Conservation (phyloP, 768 basidiomycete species). For the Mycena haematopus region DNA sequence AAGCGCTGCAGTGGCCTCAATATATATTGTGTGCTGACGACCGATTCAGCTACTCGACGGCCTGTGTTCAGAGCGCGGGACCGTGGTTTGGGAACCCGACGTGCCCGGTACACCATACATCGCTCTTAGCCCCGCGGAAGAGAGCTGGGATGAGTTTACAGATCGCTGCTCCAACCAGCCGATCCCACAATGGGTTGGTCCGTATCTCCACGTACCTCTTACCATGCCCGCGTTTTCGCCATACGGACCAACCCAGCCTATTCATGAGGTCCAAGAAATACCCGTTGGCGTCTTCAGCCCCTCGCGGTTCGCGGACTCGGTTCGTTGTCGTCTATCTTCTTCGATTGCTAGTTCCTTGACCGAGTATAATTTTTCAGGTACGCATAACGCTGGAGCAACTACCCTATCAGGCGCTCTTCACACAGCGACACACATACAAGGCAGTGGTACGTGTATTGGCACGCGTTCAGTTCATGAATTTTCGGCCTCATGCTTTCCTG, state of each 20-base stretch:
- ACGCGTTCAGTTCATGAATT: constrained; percentile 12
- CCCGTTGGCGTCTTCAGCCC: constrained; percentile 38
- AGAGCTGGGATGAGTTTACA: constrained; percentile 42
- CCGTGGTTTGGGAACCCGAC: constrained; percentile 18
- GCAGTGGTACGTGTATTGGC: constrained; percentile 43
- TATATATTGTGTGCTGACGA: constrained; percentile 10
- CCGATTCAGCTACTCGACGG: constrained; percentile 20
- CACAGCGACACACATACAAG: constrained; percentile 46
- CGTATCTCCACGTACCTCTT: constrained; percentile 42
- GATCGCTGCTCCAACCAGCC: constrained; percentile 45
- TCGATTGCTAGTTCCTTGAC: neutral
- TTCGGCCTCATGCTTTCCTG: constrained; percentile 11
- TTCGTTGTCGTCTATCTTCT: constrained; percentile 33
- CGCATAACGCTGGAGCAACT: constrained; percentile 22
- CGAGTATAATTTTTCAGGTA: neutral
- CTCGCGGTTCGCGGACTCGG: constrained; percentile 39
- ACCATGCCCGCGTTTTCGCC: constrained; percentile 10
- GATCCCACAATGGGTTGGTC: constrained; percentile 40
- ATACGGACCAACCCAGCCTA: constrained; percentile 20
- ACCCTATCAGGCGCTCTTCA: constrained; percentile 40
- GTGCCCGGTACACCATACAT: constrained; percentile 49
- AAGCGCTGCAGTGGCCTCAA: neutral
- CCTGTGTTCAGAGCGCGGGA: constrained; percentile 5
- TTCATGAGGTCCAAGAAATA: neutral
- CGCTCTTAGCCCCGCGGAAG: constrained; percentile 55